Conservation (phyloP, 441 rosid genomes). For the Pelargonium myrrhifolium region DNA sequence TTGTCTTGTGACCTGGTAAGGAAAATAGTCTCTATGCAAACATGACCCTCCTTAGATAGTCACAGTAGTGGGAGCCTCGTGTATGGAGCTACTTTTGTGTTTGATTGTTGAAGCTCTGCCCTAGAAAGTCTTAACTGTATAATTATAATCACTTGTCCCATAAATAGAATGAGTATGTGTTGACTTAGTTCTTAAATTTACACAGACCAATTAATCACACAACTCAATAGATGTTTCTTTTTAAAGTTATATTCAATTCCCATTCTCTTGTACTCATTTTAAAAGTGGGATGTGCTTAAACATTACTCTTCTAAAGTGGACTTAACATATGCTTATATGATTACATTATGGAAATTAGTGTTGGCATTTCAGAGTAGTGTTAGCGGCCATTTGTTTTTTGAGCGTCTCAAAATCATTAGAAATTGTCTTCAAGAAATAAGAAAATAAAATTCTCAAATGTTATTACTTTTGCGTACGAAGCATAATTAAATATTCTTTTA, state of each 20-base stretch:
- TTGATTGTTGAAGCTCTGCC: not conserved
- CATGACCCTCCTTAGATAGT: too few relatives aligned
- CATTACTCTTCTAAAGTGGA: not conserved
- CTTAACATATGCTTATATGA: not conserved
- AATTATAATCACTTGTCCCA: too few relatives aligned
- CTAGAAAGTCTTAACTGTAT: not conserved
- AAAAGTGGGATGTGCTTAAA: not conserved
- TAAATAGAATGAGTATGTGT: not conserved
- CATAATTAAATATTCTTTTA: not conserved
- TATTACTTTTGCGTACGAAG: too few relatives aligned
- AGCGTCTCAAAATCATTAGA: not conserved
- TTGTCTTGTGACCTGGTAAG: too few relatives aligned
- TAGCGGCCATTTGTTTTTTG: not conserved
- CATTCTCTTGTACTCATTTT: not conserved
- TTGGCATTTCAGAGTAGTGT: not conserved
- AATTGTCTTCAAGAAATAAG: not conserved
- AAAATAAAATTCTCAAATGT: too few relatives aligned
- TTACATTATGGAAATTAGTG: not conserved
- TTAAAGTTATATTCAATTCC: not conserved
- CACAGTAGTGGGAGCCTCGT: too few relatives aligned
- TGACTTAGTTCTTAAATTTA: not conserved
- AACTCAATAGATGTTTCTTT: not conserved
- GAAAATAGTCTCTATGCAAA: too few relatives aligned
- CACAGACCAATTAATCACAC: not conserved
- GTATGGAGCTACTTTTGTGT: too few relatives aligned